Evolutionary conservation across 371 early-diverging fungal species (phyloP).

Genomic region (Batkoa obscura): DNA sequence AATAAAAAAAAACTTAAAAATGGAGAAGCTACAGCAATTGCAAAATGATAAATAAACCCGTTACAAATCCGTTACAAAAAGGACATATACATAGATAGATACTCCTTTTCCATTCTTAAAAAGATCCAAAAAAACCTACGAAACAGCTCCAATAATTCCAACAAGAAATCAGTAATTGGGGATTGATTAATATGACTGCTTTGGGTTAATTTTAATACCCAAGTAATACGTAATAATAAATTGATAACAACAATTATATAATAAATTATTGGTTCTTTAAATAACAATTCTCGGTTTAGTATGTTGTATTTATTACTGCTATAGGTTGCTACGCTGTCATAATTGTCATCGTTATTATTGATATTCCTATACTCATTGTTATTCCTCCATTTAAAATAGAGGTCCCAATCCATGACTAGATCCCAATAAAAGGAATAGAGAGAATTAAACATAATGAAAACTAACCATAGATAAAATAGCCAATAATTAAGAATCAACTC

Average conservation of each 20-base stretch:
- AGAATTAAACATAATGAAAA: slow-evolving; percentile 63
- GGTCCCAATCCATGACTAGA: slow-evolving; percentile 73
- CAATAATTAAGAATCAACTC: neutral
- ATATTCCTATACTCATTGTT: too few species aligned
- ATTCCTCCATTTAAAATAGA: slow-evolving; percentile 10
- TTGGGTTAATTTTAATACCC: slow-evolving; percentile 61
- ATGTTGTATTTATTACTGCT: neutral
- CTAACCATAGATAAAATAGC: slow-evolving; percentile 11
- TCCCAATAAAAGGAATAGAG: slow-evolving; percentile 91
- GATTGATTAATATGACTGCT: slow-evolving; percentile 42
- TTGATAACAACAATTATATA: slow-evolving; percentile 51
- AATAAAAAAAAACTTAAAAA: too few species aligned
- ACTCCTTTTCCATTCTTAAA: slow-evolving; percentile 61
- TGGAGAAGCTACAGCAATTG: too few species aligned
- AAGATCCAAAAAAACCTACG: slow-evolving; percentile 85
- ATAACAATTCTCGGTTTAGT: slow-evolving; percentile 41
- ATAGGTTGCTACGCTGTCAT: slow-evolving; percentile 17
- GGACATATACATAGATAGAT: neutral
- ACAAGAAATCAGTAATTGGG: slow-evolving; percentile 45
- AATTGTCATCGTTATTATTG: slow-evolving; percentile 11
- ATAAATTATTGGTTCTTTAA: slow-evolving; percentile 37
- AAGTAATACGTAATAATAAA: slow-evolving; percentile 60
- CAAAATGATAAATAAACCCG: too few species aligned
- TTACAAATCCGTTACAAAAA: too few species aligned
- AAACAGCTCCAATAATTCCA: slow-evolving; percentile 58